A percentile compares a stretch with the other conserved stretches of the same genome.
phyloP scores from a whole-genome alignment of 106 monocot genomes.

The Amphibolis antarctica region DNA sequence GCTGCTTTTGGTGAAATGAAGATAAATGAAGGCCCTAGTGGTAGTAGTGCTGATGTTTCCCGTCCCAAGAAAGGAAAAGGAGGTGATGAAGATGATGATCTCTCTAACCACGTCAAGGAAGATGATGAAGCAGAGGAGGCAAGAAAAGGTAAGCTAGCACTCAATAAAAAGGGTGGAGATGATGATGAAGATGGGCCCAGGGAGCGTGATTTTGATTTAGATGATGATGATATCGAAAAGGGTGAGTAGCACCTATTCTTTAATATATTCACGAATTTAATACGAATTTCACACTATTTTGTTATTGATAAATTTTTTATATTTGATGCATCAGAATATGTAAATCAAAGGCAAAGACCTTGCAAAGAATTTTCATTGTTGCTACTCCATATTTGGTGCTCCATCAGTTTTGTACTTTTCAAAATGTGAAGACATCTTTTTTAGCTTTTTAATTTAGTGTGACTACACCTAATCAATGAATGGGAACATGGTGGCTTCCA shows the following conservation, averaged over 20 bases:
- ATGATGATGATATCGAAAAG: slow-evolving; percentile 97
- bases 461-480: too few species aligned
- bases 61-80: slow-evolving; percentile 65
- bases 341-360: too few species aligned
- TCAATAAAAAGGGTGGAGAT: slow-evolving; percentile 53
- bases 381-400: too few species aligned
- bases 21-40: slow-evolving; percentile 25
- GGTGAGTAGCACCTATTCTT: slow-evolving; percentile 27
- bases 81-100: slow-evolving; percentile 47
- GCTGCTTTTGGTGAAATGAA: slow-evolving; percentile 84
- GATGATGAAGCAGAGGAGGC: slow-evolving; percentile 64
- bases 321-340: too few species aligned
- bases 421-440: too few species aligned
- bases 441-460: too few species aligned
- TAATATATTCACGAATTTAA: not conserved
- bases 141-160: slow-evolving; percentile 48
- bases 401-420: too few species aligned
- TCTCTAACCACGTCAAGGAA: slow-evolving; percentile 71
- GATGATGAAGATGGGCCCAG: slow-evolving; percentile 78
- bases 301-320: not conserved
- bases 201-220: slow-evolving; percentile 66
- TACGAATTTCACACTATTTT: not conserved
- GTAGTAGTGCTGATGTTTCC: slow-evolving; percentile 19
- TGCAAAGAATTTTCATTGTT: too few species aligned
- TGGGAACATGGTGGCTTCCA: too few species aligned